These are phyloP conservation scores for Cercospora zeina DNA, from an alignment of 2,329 filamentous ascomycete genomes.

Conservation along the genomic window DNA sequence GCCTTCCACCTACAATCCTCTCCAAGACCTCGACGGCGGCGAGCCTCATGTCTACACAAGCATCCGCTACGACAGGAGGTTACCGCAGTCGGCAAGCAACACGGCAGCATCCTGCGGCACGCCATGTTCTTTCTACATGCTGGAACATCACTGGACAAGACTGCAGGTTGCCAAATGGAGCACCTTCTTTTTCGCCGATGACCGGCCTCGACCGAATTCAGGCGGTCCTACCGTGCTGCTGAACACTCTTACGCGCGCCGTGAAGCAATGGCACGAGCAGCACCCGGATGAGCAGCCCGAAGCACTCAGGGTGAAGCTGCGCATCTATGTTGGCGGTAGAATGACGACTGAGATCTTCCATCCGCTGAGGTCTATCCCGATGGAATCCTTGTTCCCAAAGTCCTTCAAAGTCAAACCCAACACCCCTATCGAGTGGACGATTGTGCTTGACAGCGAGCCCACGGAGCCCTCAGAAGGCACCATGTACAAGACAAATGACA, in stretches of 20 bases:
- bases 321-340: constrained; percentile 53
- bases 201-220: constrained; percentile 57
- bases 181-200: constrained; percentile 69
- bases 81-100: constrained; percentile 45
- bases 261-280: constrained; percentile 39
- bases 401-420: constrained; percentile 50
- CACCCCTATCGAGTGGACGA: constrained; percentile 37
- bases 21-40: constrained; percentile 16
- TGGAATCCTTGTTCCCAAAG: constrained; percentile 60
- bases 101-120: constrained; percentile 36
- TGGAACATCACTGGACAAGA: constrained; percentile 46
- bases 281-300: constrained; percentile 33
- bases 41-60: constrained; percentile 31
- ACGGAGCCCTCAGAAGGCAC: constrained; percentile 66
- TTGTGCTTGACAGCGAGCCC: constrained; percentile 55
- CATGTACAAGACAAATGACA: constrained; percentile 79
- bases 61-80: constrained; percentile 63
- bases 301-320: constrained; percentile 53
- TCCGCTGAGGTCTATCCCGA: constrained; percentile 45
- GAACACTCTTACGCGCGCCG: constrained; percentile 39
- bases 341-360: constrained; percentile 44
- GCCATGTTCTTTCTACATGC: constrained; percentile 43
- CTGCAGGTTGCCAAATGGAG: constrained; percentile 51
- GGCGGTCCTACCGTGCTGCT: constrained; percentile 43
- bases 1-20: neutral